phyloP scores from a whole-genome alignment of 140 eudicot species.

The Cichorium intybus region DNA sequence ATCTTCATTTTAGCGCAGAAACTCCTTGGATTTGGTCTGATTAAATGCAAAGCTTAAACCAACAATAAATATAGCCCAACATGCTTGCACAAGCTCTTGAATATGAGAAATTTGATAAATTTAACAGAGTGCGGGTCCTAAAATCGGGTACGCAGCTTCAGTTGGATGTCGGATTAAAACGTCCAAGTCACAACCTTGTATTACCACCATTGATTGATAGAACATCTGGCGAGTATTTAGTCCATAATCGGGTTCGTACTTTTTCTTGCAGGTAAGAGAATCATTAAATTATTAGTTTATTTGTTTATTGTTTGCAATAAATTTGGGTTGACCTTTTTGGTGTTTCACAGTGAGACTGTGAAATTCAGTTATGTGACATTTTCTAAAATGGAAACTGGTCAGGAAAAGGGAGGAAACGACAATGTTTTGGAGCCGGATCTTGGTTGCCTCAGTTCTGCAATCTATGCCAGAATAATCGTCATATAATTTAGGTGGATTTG shows the following conservation, averaged over 20 bases:
- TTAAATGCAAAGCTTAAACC: no score
- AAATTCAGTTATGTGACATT: conserved; percentile 83
- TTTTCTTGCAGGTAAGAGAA: conserved; percentile 73
- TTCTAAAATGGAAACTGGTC: conserved; percentile 88
- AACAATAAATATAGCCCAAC: no score
- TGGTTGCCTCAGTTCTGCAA: no score
- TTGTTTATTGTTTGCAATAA: neutral
- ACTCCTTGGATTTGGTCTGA: no score
- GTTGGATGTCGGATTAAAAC: conserved; percentile 76
- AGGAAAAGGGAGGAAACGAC: no score
- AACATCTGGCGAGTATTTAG: conserved; percentile 74
- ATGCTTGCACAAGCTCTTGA: no score
- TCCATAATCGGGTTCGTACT: conserved; percentile 59
- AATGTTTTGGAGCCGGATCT: no score
- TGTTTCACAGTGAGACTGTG: conserved; percentile 59
- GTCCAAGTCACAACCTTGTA: conserved; percentile 62
- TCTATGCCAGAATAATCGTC: no score
- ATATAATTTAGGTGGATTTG: no score
- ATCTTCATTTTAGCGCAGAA: no score
- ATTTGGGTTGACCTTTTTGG: neutral
- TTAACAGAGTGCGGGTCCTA: conserved; percentile 59
- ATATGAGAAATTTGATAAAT: conserved; percentile 55
- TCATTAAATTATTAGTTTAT: neutral
- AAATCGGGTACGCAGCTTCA: conserved; percentile 78
- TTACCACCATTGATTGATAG: conserved; percentile 85